phyloP scores from a whole-genome alignment of 345 rosid genomes.

The Gossypium raimondii region DNA sequence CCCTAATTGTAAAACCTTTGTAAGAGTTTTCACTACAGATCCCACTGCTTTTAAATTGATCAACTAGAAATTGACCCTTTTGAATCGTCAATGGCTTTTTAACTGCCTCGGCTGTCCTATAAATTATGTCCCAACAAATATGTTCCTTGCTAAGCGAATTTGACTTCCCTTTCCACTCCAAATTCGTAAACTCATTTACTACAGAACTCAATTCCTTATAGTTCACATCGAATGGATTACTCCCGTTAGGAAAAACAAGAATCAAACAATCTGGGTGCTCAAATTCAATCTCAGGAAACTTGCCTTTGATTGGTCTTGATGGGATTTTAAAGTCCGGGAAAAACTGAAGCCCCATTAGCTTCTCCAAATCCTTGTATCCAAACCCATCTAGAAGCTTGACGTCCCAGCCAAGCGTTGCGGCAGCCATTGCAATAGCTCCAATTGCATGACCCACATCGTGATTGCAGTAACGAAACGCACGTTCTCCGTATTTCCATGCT shows the following conservation, averaged over 20 bases:
- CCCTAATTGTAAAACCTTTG: slow-evolving; percentile 39
- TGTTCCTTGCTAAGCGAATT: slow-evolving; percentile 75
- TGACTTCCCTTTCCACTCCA: slow-evolving; percentile 69
- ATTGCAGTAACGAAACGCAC: slow-evolving; percentile 79
- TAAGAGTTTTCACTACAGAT: slow-evolving; percentile 42
- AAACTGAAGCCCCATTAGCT: slow-evolving; percentile 49
- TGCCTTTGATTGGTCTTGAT: slow-evolving; percentile 39
- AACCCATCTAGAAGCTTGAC: slow-evolving; percentile 82
- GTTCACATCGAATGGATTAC: background rate
- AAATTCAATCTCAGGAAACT: slow-evolving; percentile 52
- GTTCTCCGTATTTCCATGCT: slow-evolving; percentile 94
- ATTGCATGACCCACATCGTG: slow-evolving; percentile 90
- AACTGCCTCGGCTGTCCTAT: slow-evolving; percentile 66
- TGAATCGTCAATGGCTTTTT: slow-evolving; percentile 43
- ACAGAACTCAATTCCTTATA: background rate
- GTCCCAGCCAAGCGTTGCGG: slow-evolving; percentile 86
- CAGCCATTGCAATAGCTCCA: slow-evolving; percentile 68
- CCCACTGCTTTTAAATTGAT: slow-evolving; percentile 46
- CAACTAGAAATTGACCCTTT: slow-evolving; percentile 25
- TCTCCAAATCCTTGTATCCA: slow-evolving; percentile 54
- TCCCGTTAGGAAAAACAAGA: slow-evolving; percentile 61
- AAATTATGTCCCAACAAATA: slow-evolving; percentile 72
- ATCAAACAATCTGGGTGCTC: slow-evolving; percentile 90
- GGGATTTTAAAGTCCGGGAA: slow-evolving; percentile 42
- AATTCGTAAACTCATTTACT: slow-evolving; percentile 17